Percentiles rank a stretch among this genome's conserved stretches.
phyloP scores from a whole-genome alignment of 176 grass and related monocot species.

The Typha latifolia region DNA sequence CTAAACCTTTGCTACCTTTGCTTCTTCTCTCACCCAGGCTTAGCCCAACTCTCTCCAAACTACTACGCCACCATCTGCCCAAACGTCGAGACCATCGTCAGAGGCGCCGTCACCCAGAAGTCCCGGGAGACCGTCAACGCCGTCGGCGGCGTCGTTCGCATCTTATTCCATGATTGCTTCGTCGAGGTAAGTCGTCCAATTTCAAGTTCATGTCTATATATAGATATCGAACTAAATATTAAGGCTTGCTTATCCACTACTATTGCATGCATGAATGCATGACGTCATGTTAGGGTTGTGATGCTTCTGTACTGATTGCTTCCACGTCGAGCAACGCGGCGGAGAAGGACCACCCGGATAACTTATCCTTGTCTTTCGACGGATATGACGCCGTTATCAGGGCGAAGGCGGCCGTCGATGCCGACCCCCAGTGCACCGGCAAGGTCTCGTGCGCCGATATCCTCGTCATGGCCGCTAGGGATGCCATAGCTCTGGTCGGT shows the following conservation, averaged over 20 bases:
- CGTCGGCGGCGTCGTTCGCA: conserved; percentile 57
- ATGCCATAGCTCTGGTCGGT: conserved; percentile 42
- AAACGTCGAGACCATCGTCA: conserved; percentile 59
- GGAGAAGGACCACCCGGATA: conserved; percentile 41
- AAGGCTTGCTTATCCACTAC: too few species aligned
- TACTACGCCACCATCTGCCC: conserved; percentile 69
- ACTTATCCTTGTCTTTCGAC: conserved; percentile 46
- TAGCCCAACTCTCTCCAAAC: conserved; percentile 39
- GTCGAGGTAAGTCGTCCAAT: conserved; percentile 36
- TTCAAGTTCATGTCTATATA: too few species aligned
- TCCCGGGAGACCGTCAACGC: conserved; percentile 34
- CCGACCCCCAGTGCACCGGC: conserved; percentile 40
- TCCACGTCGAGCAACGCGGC: conserved; percentile 34
- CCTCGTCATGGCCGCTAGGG: conserved; percentile 49
- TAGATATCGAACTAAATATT: too few species aligned
- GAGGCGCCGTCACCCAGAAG: conserved; percentile 47
- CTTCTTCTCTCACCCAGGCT: conserved; percentile 9
- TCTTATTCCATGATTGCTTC: conserved; percentile 96
- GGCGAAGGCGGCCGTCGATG: conserved; percentile 51
- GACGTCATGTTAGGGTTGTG: conserved; percentile 29
- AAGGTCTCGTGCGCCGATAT: conserved; percentile 63
- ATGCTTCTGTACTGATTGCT: conserved; percentile 52
- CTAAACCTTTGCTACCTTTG: conserved; percentile 1
- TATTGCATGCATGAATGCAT: too few species aligned
- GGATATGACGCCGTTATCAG: conserved; percentile 45